Evolutionary conservation across 345 rosid genomes (phyloP).

Genomic region (Syzygium oleosum): DNA sequence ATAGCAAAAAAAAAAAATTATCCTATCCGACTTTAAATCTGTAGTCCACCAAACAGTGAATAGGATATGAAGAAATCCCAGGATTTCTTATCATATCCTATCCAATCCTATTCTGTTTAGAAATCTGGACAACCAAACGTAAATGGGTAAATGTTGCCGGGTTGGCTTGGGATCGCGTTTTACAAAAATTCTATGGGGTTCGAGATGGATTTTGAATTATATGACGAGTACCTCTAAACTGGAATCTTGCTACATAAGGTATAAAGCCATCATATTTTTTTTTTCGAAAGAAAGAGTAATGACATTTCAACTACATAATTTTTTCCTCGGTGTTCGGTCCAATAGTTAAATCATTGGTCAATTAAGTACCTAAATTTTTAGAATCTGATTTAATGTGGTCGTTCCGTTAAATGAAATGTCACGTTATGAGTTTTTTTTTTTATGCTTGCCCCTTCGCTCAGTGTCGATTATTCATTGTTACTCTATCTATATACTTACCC

Average conservation of each 20-base stretch:
- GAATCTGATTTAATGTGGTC: not conserved
- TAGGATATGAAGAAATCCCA: no score
- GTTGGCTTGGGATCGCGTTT: not conserved
- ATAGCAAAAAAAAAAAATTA: no score
- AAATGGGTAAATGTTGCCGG: not conserved
- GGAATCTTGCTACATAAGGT: rapidly evolving
- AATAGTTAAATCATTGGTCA: not conserved
- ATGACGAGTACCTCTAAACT: not conserved
- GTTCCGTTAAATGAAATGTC: not conserved
- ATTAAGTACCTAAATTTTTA: not conserved
- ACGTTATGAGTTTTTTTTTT: not conserved
- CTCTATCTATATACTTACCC: not conserved
- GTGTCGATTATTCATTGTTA: not conserved
- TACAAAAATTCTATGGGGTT: no score
- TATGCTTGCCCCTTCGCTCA: not conserved
- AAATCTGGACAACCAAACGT: no score
- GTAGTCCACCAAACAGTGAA: no score
- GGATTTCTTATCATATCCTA: no score
- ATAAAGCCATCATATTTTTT: rapidly evolving
- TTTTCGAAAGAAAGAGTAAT: not conserved
- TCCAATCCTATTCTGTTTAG: no score
- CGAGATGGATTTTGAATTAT: not conserved
- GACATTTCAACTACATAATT: not conserved
- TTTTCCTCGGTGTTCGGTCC: rapidly evolving
- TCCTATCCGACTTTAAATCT: no score